Evolutionary conservation across 2,329 filamentous ascomycete genomes (phyloP), one percentile per base, ranked within the genome.

Genomic region (Claviceps purpurea): DNA sequence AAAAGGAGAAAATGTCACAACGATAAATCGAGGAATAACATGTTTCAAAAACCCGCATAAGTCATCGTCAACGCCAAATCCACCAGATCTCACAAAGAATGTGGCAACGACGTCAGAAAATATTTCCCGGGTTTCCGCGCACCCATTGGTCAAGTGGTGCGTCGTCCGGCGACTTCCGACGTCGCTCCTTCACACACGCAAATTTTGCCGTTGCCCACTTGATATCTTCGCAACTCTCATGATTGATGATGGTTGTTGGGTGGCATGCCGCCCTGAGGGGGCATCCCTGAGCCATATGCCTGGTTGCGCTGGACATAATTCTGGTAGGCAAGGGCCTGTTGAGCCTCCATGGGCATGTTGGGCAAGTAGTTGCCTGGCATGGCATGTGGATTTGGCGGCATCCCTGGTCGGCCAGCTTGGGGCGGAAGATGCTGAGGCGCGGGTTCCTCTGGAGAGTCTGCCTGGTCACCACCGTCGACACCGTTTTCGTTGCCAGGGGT

Each of bases 361-460:
- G 77, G 71, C 75, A 73, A 79, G 68, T 77, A 87, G 70, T 71
- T 73, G 54, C 74, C 75, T 43, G 80, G 79, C 79, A 87, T 84
- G 45, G 40, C 48, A 56, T 79, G 78, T 43, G 73, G 69, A 61
- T 74, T 74, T 62, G 74, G 77, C 46, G 84, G 81, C 69, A 89
- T 86, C 59, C 81, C 82, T 51, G 83, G 79, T 56, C 77, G 72
- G 59, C 71, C 70, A 54, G 59, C 61, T 53, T 76, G 74, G 42
- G 85, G 80, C 47, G 85, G 86, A 54, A 94, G 77, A 61, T 89
- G 86, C 62, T 79, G 80, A 62, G 86, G 83, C 57, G 82, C 71
- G 55, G 89, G 83, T 68, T 97, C 93, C 70, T 97, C 93, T 51
- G 91, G 90, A 1, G 91, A 94, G 59, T 96, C 89, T 63, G 89